Base-by-base conservation (phyloP, 768 basidiomycete genomes). In the Infundibulicybe gibba region DNA sequence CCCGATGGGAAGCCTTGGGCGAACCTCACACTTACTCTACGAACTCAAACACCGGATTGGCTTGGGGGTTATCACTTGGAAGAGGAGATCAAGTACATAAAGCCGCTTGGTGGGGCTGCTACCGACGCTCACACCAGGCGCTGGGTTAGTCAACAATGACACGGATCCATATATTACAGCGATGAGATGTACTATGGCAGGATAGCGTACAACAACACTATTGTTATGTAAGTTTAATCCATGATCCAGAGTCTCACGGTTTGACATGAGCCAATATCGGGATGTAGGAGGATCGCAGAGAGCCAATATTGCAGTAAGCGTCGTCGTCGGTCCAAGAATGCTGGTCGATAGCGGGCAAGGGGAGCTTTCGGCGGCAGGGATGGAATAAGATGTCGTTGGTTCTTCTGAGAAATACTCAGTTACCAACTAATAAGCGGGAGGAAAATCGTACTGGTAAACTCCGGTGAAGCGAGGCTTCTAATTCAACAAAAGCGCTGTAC, bases 311-410 rank as follows among this genome's bases (percentile, higher is more conserved):
- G 77, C 3, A 87, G 68, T 11, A 71, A 70, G 32, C 76, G 71
- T 6, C 84, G 70, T 10, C 86, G 71, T 11, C 71, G 71, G 41
- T 87, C 84, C 3, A 88, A 75, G 62, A 89, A 88, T 0, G 75
- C 77, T 0, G 81, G 76, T 10, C 87, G 69, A 56, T 83, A 87
- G 17, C 81, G 78, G 1, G 85, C 74, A 0, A 87, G 66, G 0
- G 86, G 79, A 0, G 78, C 74, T 64, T 88, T 89, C 0, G 87
- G 84, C 0, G 86, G 87, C 3, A 89, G 72, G 2, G 66, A 40
- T 2, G 85, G 85, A 13, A 89, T 62, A 39, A 74, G 68, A 38
- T 71, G 65, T 8, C 61, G 62, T 77, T 84, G 61, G 3, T 53
- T 30, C 10, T 47, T 44, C 38, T 49, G 34, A 3, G 32, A 40